Evolutionary conservation across 768 basidiomycete genomes (phyloP), one percentile per base, ranked within the genome.

Genomic region (Podaxis sp.): DNA sequence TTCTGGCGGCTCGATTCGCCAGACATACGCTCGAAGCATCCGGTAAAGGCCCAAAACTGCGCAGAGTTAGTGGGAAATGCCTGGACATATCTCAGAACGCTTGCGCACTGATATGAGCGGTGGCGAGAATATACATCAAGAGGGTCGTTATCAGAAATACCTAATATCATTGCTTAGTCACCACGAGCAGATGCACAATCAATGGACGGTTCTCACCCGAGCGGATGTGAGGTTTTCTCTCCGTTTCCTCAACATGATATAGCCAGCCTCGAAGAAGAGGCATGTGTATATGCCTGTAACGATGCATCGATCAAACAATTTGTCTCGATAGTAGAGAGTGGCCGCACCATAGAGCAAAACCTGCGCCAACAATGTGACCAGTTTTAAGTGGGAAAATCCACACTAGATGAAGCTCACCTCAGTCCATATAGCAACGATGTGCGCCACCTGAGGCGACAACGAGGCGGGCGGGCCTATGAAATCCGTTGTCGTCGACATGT

Each of bases 121-220:
- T 69, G 11, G 70, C 64, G n/a, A 69, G 47, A 11, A 65, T 56
- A 51, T 66, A 72, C 68, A 73, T 68, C 7, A 70, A n/a, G 9
- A 70, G 55, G 16, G 65, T 67, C 0, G 67, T 53, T 4, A 62
- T 38, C 4, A 70, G 62, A 52, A 71, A 71, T n/a, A 71, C 59
- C 70, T 71, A 44, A 32, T n/a, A 2, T 2, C 0, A n/a, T 9
- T 9, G 3, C 23, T 52, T 23, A 53, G 50, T 13, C 7, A 11
- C 9, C n/a, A 9, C 38, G 18, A 13, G 37, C 3, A 9, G 3
- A 42, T 40, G 32, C 9, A 18, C 37, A n/a, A 25, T 21, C 16
- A 35, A 47, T n/a, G 5, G 6, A 54, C 50, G 6, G 32, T 35
- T 7, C 35, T 56, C 18, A 68, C 67, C 58, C 57, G 62, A 5